Base-by-base conservation (phyloP, 2,329 filamentous ascomycete species). In the Cercospora brassicicola region DNA sequence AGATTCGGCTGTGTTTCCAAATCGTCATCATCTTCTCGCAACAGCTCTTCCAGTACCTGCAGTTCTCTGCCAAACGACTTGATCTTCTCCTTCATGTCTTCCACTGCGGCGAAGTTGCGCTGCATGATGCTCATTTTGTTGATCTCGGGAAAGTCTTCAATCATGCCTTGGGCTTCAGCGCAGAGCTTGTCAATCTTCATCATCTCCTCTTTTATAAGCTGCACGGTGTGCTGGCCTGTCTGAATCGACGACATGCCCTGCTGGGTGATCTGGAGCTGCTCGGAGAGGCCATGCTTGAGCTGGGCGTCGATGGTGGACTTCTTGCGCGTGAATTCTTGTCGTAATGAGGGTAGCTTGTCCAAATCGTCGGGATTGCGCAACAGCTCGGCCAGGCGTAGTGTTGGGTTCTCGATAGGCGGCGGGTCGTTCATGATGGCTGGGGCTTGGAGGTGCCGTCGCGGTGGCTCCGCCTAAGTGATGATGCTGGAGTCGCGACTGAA, bases 181-280 rank as follows among this genome's bases (percentile, higher is more conserved):
- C 95, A 99, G 72, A 99, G 88, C 82, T 92, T 93, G 83, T 99
- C 95, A 76, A 99, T 98, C 82, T 94, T 96, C 85, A 96, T 93
- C 88, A 99, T 95, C 83, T 99, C 95, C 73, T 98, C 94, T 81
- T 96, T 97, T 82, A 97, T 97, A 75, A 91, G 88, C 78, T 92
- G 91, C 39, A 99, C 92, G 69, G 92, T 92, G 79, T 94, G 91
- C 81, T 98, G 94, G 66, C 94, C 94, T 78, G 97, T 93, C 55
- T 88, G 89, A 72, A 99, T 90, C 70, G 91, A 91, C 72, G 84
- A 90, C 89, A 99, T 97, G 79, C 95, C 95, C 73, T 91, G 88
- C 82, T 98, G 94, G 10, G 95, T 97, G 64, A 94, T 91, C 82
- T 97, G 92, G 67, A 99, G 87, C 84, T 99, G 95, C 77, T 97